phyloP scores from a whole-genome alignment of 1,139 yeast genomes.

The Debaryomycetaceae sp. region DNA sequence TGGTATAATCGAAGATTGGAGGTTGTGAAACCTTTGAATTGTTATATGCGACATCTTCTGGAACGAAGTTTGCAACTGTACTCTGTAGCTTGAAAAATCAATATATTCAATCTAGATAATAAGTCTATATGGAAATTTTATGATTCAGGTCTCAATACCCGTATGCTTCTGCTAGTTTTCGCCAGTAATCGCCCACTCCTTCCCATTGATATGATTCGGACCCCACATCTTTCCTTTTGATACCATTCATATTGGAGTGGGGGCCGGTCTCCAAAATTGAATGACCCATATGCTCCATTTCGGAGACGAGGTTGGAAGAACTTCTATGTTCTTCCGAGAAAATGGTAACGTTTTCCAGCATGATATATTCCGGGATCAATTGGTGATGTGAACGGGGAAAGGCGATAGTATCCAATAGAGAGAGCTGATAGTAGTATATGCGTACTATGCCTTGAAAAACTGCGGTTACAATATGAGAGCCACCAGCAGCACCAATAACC shows the following conservation, averaged over 20 bases:
- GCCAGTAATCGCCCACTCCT: constrained; percentile 47
- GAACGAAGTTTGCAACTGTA: too few relatives aligned
- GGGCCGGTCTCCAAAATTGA: constrained; percentile 32
- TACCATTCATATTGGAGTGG: constrained; percentile 44
- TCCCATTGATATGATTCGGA: constrained; percentile 17
- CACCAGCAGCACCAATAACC: constrained; percentile 92
- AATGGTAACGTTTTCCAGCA: constrained; percentile 51
- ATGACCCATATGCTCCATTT: constrained; percentile 25
- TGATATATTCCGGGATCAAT: constrained; percentile 66
- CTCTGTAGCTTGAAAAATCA: too few relatives aligned
- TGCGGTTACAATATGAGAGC: constrained; percentile 83
- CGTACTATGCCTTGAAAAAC: constrained; percentile 78
- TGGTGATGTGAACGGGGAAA: constrained; percentile 89
- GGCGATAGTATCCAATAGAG: constrained; percentile 66
- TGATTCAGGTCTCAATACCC: constrained; percentile 25
- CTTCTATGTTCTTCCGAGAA: constrained; percentile 21
- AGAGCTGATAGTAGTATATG: constrained; percentile 51
- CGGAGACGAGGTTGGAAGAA: constrained; percentile 7
- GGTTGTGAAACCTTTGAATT: too few relatives aligned
- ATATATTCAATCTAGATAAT: too few relatives aligned
- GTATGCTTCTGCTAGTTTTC: constrained; percentile 41
- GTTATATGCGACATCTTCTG: too few relatives aligned
- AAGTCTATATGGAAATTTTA: too few relatives aligned
- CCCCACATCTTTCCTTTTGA: constrained; percentile 17
- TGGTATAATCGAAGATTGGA: too few relatives aligned